A percentile compares a stretch with the other conserved stretches of the same genome.
Conservation (phyloP, 2,329 filamentous ascomycete species). For the Aspergillus unguis region DNA sequence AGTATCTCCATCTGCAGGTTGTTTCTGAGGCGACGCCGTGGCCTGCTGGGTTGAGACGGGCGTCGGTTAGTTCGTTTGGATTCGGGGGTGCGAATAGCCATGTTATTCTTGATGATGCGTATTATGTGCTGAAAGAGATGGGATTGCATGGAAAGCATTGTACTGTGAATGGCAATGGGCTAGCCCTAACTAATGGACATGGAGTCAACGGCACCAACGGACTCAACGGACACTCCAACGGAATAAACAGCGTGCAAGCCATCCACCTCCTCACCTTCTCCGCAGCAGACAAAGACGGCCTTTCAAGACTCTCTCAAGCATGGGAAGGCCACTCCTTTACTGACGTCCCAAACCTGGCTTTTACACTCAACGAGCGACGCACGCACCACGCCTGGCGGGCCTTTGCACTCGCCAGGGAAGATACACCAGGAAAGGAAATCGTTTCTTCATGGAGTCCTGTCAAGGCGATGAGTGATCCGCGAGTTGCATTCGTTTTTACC, state of each 20-base stretch:
- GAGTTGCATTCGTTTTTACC: neutral
- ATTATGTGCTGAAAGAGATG: neutral
- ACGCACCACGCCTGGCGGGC: neutral
- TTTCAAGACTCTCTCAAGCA: neutral
- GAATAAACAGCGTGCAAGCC: neutral
- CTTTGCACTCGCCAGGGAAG: neutral
- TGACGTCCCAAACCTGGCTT: neutral
- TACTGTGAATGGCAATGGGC: too few species aligned
- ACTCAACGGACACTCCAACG: neutral
- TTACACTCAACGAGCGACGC: neutral
- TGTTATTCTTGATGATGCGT: slow-evolving; percentile 13
- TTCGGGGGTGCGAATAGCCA: slow-evolving; percentile 32
- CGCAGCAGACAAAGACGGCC: neutral
- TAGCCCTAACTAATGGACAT: neutral
- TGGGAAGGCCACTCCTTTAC: neutral
- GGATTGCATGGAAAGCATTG: too few species aligned
- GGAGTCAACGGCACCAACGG: neutral
- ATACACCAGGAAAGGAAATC: neutral
- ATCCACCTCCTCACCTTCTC: neutral
- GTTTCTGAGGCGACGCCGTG: neutral
- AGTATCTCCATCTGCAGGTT: too few species aligned
- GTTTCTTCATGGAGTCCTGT: neutral
- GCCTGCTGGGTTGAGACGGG: slow-evolving; percentile 8
- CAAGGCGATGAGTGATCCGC: neutral
- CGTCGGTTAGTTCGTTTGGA: slow-evolving; percentile 26